Percentiles rank a stretch among this genome's conserved stretches.
phyloP scores from a whole-genome alignment of 2,329 filamentous ascomycete species.

The Paecilomyces variotii region DNA sequence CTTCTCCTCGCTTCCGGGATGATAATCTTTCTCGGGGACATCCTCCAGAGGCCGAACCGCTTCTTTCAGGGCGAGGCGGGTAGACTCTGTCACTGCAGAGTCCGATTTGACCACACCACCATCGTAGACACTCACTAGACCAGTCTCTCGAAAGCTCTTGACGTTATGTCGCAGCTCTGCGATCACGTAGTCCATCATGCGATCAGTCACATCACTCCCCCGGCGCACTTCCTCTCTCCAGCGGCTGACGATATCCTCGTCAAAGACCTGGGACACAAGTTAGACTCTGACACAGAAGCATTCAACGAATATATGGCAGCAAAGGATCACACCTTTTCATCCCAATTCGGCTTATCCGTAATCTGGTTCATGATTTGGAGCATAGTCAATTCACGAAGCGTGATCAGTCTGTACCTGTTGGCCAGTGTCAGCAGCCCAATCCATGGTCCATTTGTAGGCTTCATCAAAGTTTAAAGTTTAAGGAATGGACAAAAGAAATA shows the following conservation, averaged over 20 bases:
- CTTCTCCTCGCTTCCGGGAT: conserved; percentile 49
- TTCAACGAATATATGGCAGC: background rate
- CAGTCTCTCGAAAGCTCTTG: conserved; percentile 27
- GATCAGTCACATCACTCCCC: conserved; percentile 20
- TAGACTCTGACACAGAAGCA: background rate
- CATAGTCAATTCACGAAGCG: conserved; percentile 33
- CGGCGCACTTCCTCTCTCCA: conserved; percentile 25
- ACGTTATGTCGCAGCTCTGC: conserved; percentile 46
- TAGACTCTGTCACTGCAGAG: conserved; percentile 30
- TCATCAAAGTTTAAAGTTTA: background rate
- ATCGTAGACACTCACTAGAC: conserved; percentile 40
- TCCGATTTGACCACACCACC: conserved; percentile 48
- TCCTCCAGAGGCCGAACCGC: conserved; percentile 46
- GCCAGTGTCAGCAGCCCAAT: background rate
- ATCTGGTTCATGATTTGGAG: conserved; percentile 34
- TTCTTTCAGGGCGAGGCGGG: conserved; percentile 37
- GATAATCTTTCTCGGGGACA: conserved; percentile 53
- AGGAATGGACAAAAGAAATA: no score
- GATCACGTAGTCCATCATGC: conserved; percentile 34
- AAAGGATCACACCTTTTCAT: conserved; percentile 24
- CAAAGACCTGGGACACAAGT: conserved; percentile 17
- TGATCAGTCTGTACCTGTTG: background rate
- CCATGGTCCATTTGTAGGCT: background rate
- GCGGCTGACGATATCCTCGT: conserved; percentile 24
- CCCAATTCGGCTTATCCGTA: conserved; percentile 37